Evolutionary conservation across 2,329 filamentous ascomycete genomes (phyloP).

Genomic region (Pezicula rhizophila): DNA sequence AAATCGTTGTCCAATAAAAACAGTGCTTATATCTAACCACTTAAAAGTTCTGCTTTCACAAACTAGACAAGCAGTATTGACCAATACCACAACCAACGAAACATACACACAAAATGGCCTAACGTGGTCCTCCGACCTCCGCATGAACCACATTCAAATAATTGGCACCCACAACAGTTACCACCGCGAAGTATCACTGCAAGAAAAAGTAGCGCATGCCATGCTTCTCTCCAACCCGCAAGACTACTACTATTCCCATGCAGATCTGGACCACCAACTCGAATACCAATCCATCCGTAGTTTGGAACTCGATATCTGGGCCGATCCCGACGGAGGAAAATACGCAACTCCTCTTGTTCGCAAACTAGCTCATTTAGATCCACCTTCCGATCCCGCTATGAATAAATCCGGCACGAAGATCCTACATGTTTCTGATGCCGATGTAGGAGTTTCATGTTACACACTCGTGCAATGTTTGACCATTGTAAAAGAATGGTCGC

Average conservation of each 20-base stretch:
- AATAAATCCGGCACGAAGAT: conserved; percentile 40
- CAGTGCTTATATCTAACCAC: too few species aligned
- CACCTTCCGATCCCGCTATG: conserved; percentile 33
- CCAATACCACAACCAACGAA: too few species aligned
- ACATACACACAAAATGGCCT: not conserved
- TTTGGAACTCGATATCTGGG: conserved; percentile 43
- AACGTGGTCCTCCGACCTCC: conserved; percentile 29
- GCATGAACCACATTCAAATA: conserved; percentile 46
- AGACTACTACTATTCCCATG: conserved; percentile 43
- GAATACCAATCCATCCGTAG: conserved; percentile 39
- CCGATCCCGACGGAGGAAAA: conserved; percentile 40
- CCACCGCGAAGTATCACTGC: conserved; percentile 37
- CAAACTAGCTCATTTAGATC: conserved; percentile 32
- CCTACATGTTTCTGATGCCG: conserved; percentile 43
- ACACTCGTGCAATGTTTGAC: conserved; percentile 39
- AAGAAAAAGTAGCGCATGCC: conserved; percentile 27
- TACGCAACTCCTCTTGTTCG: conserved; percentile 40
- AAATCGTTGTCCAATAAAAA: too few species aligned
- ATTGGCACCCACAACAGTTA: conserved; percentile 47
- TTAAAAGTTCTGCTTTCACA: too few species aligned
- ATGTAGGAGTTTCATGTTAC: conserved; percentile 39
- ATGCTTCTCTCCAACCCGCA: conserved; percentile 25
- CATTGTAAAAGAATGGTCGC: conserved; percentile 38
- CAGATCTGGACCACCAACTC: conserved; percentile 37
- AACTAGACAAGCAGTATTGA: too few species aligned